phyloP scores from a whole-genome alignment of 371 early-diverging fungal species.

The Mucor ambiguus region DNA sequence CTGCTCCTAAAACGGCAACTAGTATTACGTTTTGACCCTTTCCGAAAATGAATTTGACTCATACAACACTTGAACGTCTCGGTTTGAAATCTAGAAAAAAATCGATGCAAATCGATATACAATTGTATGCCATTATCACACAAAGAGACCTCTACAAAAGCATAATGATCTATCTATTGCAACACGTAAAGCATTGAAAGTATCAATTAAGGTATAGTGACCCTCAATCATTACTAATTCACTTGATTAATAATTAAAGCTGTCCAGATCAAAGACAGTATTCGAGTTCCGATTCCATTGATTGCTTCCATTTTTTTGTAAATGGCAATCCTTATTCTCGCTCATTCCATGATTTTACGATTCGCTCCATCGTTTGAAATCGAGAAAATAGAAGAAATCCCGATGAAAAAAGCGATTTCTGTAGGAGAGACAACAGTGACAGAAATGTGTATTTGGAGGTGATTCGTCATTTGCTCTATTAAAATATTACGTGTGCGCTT shows the following conservation, averaged over 20 bases:
- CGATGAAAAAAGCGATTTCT: background rate
- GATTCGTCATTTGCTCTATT: background rate
- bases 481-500: background rate
- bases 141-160: background rate
- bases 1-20: background rate
- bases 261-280: background rate
- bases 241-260: background rate
- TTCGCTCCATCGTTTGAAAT: background rate
- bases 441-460: background rate
- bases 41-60: constrained; percentile 6
- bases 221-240: background rate
- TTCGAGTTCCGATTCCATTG: background rate
- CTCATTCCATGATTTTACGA: background rate
- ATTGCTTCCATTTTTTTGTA: constrained; percentile 2
- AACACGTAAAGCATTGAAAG: background rate
- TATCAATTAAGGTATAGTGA: background rate
- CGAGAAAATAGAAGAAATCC: background rate
- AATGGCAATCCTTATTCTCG: background rate
- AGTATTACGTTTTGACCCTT: constrained; percentile 7
- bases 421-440: background rate
- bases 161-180: background rate
- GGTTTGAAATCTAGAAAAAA: background rate
- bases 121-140: background rate
- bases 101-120: background rate
- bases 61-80: background rate